A percentile compares a stretch with the other conserved stretches of the same genome.
Conservation (phyloP, 805 yeast genomes). For the Limtongia smithiae region DNA sequence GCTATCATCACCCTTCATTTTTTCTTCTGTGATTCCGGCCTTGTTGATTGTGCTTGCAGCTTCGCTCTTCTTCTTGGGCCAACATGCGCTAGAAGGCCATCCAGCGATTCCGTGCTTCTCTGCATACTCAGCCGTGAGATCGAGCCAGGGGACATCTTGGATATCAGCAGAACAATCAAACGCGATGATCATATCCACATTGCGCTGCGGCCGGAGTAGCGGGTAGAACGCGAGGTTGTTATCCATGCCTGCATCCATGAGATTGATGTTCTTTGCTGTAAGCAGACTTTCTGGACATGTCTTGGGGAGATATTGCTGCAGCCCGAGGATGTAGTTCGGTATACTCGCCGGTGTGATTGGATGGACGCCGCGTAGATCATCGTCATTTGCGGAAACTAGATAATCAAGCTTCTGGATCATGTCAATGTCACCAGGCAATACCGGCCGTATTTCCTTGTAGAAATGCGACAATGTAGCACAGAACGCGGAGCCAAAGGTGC, state of each 20-base stretch:
- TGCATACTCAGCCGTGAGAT: conserved; percentile 29
- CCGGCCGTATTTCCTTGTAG: conserved; percentile 29
- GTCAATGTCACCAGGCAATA: conserved; percentile 14
- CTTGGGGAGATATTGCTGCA: conserved; percentile 14
- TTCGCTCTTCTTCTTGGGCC: conserved; percentile 13
- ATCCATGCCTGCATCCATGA: conserved; percentile 34
- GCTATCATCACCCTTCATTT: neutral
- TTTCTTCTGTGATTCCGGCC: neutral
- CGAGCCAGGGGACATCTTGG: conserved; percentile 30
- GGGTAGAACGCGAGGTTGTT: conserved; percentile 47
- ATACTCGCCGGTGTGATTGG: conserved; percentile 29
- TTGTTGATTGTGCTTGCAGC: neutral
- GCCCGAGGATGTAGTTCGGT: conserved; percentile 29
- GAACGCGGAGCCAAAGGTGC: conserved; percentile 33
- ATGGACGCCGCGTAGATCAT: conserved; percentile 27
- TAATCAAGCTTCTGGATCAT: conserved; percentile 17
- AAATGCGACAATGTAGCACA: conserved; percentile 32
- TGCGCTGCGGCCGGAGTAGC: conserved; percentile 52
- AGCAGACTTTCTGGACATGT: conserved; percentile 27
- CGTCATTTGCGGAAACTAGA: conserved; percentile 24
- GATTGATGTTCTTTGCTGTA: conserved; percentile 10
- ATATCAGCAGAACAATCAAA: conserved; percentile 51
- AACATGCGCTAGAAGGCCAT: conserved; percentile 28
- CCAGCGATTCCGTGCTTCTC: conserved; percentile 28
- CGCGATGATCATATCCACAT: conserved; percentile 57